These are phyloP conservation scores for Emmonsia crescens DNA, from an alignment of 2,329 filamentous ascomycete species.

Conservation along the genomic window DNA sequence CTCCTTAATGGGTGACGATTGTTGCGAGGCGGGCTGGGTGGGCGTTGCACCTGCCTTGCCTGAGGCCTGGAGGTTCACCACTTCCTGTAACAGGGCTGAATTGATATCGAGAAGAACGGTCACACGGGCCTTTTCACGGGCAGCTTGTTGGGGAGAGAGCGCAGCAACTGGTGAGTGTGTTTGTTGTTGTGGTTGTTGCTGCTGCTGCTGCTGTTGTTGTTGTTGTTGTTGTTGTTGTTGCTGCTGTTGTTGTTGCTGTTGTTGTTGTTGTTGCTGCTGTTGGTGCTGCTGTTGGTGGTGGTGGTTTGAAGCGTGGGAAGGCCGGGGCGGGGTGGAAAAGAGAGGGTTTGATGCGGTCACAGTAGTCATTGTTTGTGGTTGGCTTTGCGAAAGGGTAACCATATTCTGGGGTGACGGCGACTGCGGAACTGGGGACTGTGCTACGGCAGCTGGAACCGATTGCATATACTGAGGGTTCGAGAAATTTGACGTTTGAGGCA, in stretches of 20 bases:
- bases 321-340: constrained; percentile 11
- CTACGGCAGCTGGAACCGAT: background rate
- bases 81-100: constrained; percentile 37
- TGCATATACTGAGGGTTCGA: constrained; percentile 4
- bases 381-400: constrained; percentile 5
- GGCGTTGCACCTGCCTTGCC: constrained; percentile 32
- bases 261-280: background rate
- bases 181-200: background rate
- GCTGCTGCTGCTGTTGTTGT: background rate
- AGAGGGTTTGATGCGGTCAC: constrained; percentile 6
- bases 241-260: background rate
- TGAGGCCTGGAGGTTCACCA: constrained; percentile 35
- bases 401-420: constrained; percentile 8
- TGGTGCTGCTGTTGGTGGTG: background rate
- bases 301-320: background rate
- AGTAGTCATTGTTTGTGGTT: constrained; percentile 9
- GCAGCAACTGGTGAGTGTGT: constrained; percentile 7
- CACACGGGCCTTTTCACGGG: constrained; percentile 37
- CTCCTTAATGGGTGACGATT: constrained; percentile 27
- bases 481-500: constrained; percentile 1
- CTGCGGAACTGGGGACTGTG: background rate
- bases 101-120: constrained; percentile 38
- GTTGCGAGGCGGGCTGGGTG: constrained; percentile 19
- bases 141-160: constrained; percentile 18
- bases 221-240: background rate